These are phyloP conservation scores for Eucalyptus sp. DNA, from an alignment of 345 rosid species.

Conservation along the genomic window DNA sequence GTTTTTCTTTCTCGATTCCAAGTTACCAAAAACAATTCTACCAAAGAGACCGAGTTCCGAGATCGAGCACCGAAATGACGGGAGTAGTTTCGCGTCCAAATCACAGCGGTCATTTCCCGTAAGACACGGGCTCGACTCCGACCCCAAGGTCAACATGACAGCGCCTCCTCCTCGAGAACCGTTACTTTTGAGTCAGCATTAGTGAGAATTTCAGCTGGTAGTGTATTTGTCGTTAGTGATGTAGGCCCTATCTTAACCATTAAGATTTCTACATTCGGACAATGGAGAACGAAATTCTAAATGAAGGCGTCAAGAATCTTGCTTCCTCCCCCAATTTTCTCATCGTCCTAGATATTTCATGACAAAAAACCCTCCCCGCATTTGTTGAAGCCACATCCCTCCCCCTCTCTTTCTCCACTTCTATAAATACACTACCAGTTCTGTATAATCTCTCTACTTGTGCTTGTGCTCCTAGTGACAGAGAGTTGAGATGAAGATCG, in stretches of 20 bases:
- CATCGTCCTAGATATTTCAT: neutral
- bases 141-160: neutral
- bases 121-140: neutral
- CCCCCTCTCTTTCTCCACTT: neutral
- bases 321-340: neutral
- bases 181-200: neutral
- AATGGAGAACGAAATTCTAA: neutral
- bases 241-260: neutral
- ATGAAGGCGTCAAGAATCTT: neutral
- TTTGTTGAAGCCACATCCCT: neutral
- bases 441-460: neutral
- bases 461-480: neutral
- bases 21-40: neutral
- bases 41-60: neutral
- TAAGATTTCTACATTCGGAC: neutral
- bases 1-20: neutral
- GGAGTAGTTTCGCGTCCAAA: neutral
- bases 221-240: too few relatives aligned
- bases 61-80: neutral
- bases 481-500: neutral
- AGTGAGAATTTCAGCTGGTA: neutral
- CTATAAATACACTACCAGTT: neutral
- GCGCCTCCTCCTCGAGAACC: neutral
- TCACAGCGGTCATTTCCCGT: neutral
- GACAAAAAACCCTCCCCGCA: neutral